These are phyloP conservation scores for Suhomyces terraborum DNA, from an alignment of 1,139 yeast genomes.

Conservation along the genomic window DNA sequence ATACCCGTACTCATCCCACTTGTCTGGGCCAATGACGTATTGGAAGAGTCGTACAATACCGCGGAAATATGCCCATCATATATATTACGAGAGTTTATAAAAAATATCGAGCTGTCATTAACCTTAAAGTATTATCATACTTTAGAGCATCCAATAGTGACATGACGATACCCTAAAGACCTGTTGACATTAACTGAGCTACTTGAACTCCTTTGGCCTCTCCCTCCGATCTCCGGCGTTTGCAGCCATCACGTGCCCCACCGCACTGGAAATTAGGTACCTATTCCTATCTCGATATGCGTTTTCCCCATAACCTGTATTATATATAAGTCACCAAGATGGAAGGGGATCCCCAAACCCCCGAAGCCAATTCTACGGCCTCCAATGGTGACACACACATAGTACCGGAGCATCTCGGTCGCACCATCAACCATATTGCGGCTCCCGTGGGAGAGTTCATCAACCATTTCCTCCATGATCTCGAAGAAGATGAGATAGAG, in stretches of 20 bases:
- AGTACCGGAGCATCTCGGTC: constrained; percentile 2
- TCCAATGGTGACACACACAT: not conserved
- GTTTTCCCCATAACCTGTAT: too few species aligned
- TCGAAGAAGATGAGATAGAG: constrained; percentile 52
- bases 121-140: too few species aligned
- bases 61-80: not conserved
- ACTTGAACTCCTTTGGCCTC: too few species aligned
- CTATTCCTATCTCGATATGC: too few species aligned
- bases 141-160: too few species aligned
- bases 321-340: constrained; percentile 2
- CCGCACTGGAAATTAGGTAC: not conserved
- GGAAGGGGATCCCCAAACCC: constrained; percentile 8
- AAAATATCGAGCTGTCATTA: too few species aligned
- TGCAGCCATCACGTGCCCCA: constrained; percentile 5
- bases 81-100: not conserved
- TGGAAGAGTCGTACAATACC: not conserved
- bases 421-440: constrained; percentile 6
- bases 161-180: too few species aligned
- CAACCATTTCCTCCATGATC: constrained; percentile 16
- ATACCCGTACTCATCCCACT: too few species aligned
- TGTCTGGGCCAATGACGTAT: too few species aligned
- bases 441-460: constrained; percentile 13
- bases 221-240: too few species aligned
- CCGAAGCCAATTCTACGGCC: constrained; percentile 1
- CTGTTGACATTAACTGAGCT: too few species aligned